Evolutionary conservation across 331 rosid genomes (phyloP).

Genomic region (Spiraea crenata): DNA sequence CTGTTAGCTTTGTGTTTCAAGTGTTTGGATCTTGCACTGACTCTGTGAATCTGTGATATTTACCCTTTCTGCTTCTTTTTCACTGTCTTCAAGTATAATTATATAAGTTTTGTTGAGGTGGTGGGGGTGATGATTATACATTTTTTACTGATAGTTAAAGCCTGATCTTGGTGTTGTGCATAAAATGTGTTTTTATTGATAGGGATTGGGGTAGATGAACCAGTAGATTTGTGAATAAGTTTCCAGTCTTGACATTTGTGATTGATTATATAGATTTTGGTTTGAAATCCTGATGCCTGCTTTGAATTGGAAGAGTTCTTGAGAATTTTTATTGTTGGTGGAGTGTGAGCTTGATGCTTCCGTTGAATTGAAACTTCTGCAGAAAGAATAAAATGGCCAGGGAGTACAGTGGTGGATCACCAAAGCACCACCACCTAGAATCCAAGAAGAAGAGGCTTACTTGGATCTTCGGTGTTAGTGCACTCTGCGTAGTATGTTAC

Average conservation of each 20-base stretch:
- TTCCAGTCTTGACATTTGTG: not conserved
- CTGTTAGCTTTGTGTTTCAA: conserved; percentile 2
- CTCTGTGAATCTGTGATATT: not conserved
- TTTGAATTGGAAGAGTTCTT: too few species aligned
- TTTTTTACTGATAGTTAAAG: not conserved
- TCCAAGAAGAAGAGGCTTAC: conserved; percentile 65
- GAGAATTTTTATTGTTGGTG: not conserved
- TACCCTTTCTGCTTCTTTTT: not conserved
- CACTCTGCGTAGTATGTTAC: conserved; percentile 70
- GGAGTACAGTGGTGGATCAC: conserved; percentile 80
- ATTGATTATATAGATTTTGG: too few species aligned
- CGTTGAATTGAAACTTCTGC: conserved; percentile 8
- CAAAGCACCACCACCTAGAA: conserved; percentile 74
- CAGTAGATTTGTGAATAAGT: not conserved
- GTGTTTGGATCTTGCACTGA: conserved; percentile 4
- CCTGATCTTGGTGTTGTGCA: conserved; percentile 10
- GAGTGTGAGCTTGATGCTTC: conserved; percentile 3
- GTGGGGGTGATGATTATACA: not conserved
- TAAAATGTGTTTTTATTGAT: not conserved
- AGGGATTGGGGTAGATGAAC: conserved; percentile 1
- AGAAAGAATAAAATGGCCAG: conserved; percentile 57
- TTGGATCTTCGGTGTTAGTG: conserved; percentile 73
- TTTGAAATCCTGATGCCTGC: not conserved
- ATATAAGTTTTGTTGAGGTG: not conserved
- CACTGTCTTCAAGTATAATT: not conserved